Conservation (phyloP, 2,329 filamentous ascomycete genomes). For the Dothiorella sarmentorum region DNA sequence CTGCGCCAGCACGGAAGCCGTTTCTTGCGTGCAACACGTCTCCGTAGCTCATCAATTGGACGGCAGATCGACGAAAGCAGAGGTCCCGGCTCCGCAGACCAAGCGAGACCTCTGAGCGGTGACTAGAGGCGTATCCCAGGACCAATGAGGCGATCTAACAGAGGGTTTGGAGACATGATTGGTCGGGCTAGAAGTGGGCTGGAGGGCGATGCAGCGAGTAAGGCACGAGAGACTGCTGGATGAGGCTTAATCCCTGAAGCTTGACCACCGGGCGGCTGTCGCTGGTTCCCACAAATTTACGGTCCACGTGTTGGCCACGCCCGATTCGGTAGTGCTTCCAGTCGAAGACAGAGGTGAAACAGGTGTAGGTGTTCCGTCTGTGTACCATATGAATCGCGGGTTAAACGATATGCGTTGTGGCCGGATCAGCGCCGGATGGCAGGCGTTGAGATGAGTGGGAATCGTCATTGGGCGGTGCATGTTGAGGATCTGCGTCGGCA, state of each 20-base stretch:
- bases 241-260: neutral
- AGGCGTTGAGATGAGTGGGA: neutral
- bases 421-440: neutral
- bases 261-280: neutral
- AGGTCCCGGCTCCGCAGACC: neutral
- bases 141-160: neutral
- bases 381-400: neutral
- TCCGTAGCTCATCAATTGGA: slow-evolving; percentile 5
- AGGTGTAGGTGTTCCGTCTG: neutral
- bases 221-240: neutral
- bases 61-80: slow-evolving; percentile 13
- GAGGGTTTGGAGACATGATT: neutral
- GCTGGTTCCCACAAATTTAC: neutral
- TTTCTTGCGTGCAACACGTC: neutral
- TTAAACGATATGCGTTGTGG: neutral
- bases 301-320: slow-evolving; percentile 7
- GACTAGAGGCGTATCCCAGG: neutral
- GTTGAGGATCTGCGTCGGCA: neutral
- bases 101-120: slow-evolving; percentile 8
- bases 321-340: neutral
- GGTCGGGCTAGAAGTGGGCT: neutral
- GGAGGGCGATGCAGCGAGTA: neutral
- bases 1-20: neutral
- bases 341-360: neutral
- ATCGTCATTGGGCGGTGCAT: neutral